A percentile compares a stretch with the other conserved stretches of the same genome.
Conservation (phyloP, 768 basidiomycete genomes). For the Termitomyces titanicus region DNA sequence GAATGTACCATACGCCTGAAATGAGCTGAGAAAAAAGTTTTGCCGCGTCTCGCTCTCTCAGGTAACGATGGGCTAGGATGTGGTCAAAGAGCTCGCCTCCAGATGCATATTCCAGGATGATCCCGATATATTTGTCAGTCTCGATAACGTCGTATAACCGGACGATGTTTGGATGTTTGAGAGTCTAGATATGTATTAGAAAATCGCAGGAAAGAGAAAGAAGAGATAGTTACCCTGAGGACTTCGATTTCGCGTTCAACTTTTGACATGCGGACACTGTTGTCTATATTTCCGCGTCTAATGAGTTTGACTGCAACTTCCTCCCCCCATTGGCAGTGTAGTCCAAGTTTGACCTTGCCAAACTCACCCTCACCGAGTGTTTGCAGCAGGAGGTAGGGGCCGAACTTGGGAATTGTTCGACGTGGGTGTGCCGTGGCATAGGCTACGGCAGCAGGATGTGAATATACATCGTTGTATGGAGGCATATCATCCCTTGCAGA, state of each 20-base stretch:
- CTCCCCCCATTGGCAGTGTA: conserved; percentile 91
- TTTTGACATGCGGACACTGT: conserved; percentile 82
- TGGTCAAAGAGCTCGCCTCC: conserved; percentile 99
- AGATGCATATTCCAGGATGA: conserved; percentile 97
- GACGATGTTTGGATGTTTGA: conserved; percentile 98
- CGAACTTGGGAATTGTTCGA: conserved; percentile 89
- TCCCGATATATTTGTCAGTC: conserved; percentile 99
- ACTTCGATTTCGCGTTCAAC: conserved; percentile 98
- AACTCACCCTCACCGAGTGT: conserved; percentile 99
- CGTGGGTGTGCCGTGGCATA: conserved; percentile 80
- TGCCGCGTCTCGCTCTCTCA: conserved; percentile 90
- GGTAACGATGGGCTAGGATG: conserved; percentile 95
- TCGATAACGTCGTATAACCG: conserved; percentile 98
- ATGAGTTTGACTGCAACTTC: conserved; percentile 99
- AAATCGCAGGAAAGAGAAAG: not conserved
- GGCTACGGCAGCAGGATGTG: conserved; percentile 82
- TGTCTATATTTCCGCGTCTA: conserved; percentile 88
- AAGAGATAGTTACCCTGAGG: conserved; percentile 62
- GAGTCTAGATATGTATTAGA: conserved; percentile 47
- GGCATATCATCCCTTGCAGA: conserved; percentile 41
- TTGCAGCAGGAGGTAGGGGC: conserved; percentile 92
- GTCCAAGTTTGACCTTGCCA: conserved; percentile 97
- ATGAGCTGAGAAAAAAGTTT: conserved; percentile 98
- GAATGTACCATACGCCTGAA: conserved; percentile 98
- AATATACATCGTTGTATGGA: conserved; percentile 69